Conservation (phyloP, 2,329 filamentous ascomycete species). For the Alternaria ethzedia region DNA sequence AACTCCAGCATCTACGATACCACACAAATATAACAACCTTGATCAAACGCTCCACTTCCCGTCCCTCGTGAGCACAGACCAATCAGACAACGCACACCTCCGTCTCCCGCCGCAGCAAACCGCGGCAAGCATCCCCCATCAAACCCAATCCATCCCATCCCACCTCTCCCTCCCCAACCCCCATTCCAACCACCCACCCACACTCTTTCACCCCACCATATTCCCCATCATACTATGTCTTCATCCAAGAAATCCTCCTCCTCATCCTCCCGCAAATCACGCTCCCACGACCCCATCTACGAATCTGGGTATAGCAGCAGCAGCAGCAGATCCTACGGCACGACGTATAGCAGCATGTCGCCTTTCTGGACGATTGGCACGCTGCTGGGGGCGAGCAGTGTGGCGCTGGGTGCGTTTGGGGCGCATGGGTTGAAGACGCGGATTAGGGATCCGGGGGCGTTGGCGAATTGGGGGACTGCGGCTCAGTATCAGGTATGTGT, state of each 20-base stretch:
- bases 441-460: slow-evolving; percentile 63
- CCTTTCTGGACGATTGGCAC: slow-evolving; percentile 68
- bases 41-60: not conserved
- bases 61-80: slow-evolving; percentile 11
- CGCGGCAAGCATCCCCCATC: slow-evolving; percentile 11
- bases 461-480: slow-evolving; percentile 69
- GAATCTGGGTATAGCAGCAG: not conserved
- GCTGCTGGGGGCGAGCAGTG: slow-evolving; percentile 66
- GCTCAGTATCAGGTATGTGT: slow-evolving; percentile 68
- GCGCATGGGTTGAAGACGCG: slow-evolving; percentile 69
- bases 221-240: too few relatives aligned
- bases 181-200: not conserved
- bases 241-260: slow-evolving; percentile 17
- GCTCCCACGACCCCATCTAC: slow-evolving; percentile 1
- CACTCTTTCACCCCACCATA: slow-evolving; percentile 7
- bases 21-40: slow-evolving; percentile 9
- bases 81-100: slow-evolving; percentile 23
- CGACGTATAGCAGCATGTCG: slow-evolving; percentile 34
- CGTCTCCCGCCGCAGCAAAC: slow-evolving; percentile 27
- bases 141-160: slow-evolving; percentile 3
- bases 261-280: slow-evolving; percentile 13
- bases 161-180: not conserved
- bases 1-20: slow-evolving; percentile 12
- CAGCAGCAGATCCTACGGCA: not conserved
- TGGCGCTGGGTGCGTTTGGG: slow-evolving; percentile 70